These are phyloP conservation scores for Hyphopichia homilentoma DNA, from an alignment of 805 yeast genomes.

Conservation along the genomic window DNA sequence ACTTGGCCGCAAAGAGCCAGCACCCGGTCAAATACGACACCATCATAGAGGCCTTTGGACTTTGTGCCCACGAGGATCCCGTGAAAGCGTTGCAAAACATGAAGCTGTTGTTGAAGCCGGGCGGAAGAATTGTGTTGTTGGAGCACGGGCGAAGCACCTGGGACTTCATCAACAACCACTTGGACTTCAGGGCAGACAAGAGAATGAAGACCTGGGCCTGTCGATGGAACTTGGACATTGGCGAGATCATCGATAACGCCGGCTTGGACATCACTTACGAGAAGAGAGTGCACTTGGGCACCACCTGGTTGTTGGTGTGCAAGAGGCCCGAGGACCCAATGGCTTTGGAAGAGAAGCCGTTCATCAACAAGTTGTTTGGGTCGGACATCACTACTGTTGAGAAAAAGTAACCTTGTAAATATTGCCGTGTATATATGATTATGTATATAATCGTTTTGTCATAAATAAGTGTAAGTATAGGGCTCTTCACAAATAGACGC, in stretches of 20 bases:
- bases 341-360: conserved; percentile 40
- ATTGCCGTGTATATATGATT: conserved; percentile 2
- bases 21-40: conserved; percentile 73
- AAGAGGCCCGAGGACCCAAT: conserved; percentile 67
- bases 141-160: conserved; percentile 92
- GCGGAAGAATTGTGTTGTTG: conserved; percentile 80
- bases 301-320: conserved; percentile 83
- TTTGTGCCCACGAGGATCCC: conserved; percentile 95
- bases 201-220: conserved; percentile 95
- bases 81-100: conserved; percentile 75
- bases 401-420: conserved; percentile 10
- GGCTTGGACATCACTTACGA: conserved; percentile 82
- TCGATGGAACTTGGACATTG: conserved; percentile 94
- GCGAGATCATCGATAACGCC: conserved; percentile 76
- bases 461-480: conserved; percentile 6
- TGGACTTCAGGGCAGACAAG: conserved; percentile 79
- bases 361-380: conserved; percentile 39
- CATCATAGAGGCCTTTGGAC: conserved; percentile 88
- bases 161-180: conserved; percentile 69
- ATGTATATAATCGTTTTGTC: neutral
- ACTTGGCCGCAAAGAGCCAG: conserved; percentile 41
- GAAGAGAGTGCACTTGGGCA: conserved; percentile 81
- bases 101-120: conserved; percentile 71
- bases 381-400: conserved; percentile 26
- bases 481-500: too few relatives aligned